Percentiles rank a stretch among this genome's conserved stretches.
These are phyloP conservation scores for Smallanthus sonchifolius DNA, from an alignment of 129 eudicot genomes.

Conservation along the genomic window DNA sequence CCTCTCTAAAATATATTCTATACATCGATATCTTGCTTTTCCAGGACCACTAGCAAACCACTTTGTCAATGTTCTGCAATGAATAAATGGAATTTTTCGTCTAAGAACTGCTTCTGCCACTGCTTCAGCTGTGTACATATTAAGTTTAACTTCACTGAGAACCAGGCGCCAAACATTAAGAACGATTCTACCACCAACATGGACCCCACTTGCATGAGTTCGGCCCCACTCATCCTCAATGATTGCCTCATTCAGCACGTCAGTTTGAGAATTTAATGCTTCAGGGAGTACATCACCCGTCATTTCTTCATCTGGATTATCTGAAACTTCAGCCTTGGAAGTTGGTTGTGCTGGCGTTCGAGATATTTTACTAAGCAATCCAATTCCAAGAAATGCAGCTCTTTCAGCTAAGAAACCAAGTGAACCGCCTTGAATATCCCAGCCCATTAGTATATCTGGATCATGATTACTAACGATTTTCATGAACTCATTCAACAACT, in stretches of 20 bases:
- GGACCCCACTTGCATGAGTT: conserved; percentile 97
- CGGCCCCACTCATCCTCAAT: conserved; percentile 99
- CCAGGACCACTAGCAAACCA: conserved; percentile 97
- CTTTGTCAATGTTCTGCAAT: conserved; percentile 52
- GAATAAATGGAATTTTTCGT: conserved; percentile 69
- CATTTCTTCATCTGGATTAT: conserved; percentile 29
- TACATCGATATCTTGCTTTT: conserved; percentile 72
- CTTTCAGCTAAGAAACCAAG: conserved; percentile 96
- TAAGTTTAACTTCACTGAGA: conserved; percentile 88
- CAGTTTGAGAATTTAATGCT: conserved; percentile 39
- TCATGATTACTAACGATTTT: conserved; percentile 50
- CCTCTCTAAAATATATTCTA: conserved; percentile 57
- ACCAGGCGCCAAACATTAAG: conserved; percentile 88
- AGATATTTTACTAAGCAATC: conserved; percentile 72
- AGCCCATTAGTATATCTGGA: conserved; percentile 90
- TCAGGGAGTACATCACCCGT: conserved; percentile 34
- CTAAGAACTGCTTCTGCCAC: conserved; percentile 84
- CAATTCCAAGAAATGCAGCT: conserved; percentile 77
- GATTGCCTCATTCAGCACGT: conserved; percentile 39
- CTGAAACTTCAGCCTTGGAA: conserved; percentile 28
- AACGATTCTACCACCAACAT: conserved; percentile 86
- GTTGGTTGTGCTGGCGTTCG: conserved; percentile 64
- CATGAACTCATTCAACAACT: conserved; percentile 50
- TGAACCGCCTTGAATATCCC: conserved; percentile 96
- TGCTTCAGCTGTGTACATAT: conserved; percentile 81